Conservation (phyloP, 768 basidiomycete genomes). For the Phaeotremella skinneri region DNA sequence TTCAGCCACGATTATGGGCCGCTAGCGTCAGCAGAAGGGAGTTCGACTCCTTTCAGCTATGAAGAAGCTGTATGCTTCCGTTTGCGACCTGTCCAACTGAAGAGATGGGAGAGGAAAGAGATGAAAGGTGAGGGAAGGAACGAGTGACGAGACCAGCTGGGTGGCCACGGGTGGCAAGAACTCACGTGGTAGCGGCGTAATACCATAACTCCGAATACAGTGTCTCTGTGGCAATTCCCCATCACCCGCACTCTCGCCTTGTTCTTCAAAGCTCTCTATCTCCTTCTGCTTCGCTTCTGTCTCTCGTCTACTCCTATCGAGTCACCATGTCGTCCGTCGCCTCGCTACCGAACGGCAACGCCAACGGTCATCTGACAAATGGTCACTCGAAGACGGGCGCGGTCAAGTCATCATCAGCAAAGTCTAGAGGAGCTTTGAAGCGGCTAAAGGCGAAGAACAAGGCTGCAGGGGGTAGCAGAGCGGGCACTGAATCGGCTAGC, state of each 20-base stretch:
- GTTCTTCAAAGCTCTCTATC: not conserved
- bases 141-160: no score
- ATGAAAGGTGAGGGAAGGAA: no score
- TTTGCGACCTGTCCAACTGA: no score
- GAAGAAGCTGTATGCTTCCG: no score
- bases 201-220: no score
- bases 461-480: slow-evolving; percentile 16
- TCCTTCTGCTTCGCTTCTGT: slow-evolving; percentile 14
- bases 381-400: slow-evolving; percentile 25
- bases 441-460: slow-evolving; percentile 45
- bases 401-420: slow-evolving; percentile 35
- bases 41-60: no score
- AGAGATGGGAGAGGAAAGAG: not conserved
- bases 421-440: slow-evolving; percentile 42
- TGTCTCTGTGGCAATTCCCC: no score
- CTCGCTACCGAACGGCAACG: slow-evolving; percentile 15
- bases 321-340: slow-evolving; percentile 2
- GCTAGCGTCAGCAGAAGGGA: no score
- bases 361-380: slow-evolving; percentile 24
- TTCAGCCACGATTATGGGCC: no score
- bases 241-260: not conserved
- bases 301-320: not conserved
- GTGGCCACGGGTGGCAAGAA: no score
- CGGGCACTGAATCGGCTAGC: slow-evolving; percentile 17
- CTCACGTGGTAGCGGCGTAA: no score